Base-by-base conservation (phyloP, 176 grass and related monocot genomes). In the Eleusine coracana region DNA sequence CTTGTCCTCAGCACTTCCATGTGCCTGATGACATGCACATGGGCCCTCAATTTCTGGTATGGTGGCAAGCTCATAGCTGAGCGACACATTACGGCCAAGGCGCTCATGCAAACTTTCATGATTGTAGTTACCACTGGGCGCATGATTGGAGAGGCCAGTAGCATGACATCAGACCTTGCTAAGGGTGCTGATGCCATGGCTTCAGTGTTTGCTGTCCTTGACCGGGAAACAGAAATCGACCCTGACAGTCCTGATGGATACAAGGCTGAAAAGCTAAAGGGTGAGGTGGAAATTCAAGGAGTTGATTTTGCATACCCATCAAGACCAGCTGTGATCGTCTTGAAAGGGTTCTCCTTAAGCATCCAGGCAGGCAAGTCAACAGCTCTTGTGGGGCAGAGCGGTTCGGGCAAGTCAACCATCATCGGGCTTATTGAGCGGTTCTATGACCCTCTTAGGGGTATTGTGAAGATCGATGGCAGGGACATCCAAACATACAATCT, bases 341-440 rank as follows among this genome's bases (percentile, higher is more conserved):
- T 96, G 66, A 93, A 87, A 82, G 89, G 93, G 11, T 99, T 99
- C 80, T 90, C 93, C 11, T 76, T 99, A 45, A 90, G 85, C 83
- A 93, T 99, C 48, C 79, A 90, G 49, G 85, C 89, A 65, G 91
- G 96, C 46, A 93, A 89, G 68, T 96, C 96, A 49, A 99, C 89
- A 16, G 96, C 96, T 15, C 46, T 99, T 28, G 96, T 96, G 13
- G 96, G 93, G 48, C 96, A 99, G 70, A 99, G 93, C 78, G 96
- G 96, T 50, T 99, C 93, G 11, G 96, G 96, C 7, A 99, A 99
- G 85, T 99, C 96, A 7, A 99, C 96, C 27, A 89, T 99, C 77
- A 93, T 99, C 1, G 83, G 93, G 7, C 91, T 99, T 23, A 92
- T 99, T 50, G 96, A 99, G 80, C 71, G 93, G 44, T 99, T 99